Conservation (phyloP, 2,329 filamentous ascomycete species). For the Leptographium galeiforme region DNA sequence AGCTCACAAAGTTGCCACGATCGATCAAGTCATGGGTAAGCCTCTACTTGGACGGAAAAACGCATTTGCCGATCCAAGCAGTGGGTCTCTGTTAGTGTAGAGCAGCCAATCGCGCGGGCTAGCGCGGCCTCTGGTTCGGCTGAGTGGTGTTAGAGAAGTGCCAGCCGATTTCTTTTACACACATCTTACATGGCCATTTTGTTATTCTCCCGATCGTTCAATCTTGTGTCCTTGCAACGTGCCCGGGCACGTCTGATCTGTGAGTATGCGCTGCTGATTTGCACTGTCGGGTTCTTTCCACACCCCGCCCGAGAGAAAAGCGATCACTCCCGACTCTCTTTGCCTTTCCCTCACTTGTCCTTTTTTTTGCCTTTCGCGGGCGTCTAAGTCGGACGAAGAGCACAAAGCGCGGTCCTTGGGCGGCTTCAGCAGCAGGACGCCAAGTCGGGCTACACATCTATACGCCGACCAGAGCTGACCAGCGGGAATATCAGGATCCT, state of each 20-base stretch:
- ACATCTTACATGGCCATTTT: not conserved
- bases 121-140: not conserved
- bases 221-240: not conserved
- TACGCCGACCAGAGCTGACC: too few relatives aligned
- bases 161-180: not conserved
- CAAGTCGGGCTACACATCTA: not conserved
- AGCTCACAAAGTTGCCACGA: too few relatives aligned
- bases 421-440: not conserved
- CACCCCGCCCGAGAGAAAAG: not conserved
- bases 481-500: not conserved
- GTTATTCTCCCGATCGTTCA: not conserved
- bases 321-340: not conserved
- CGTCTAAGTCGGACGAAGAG: not conserved
- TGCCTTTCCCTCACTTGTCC: not conserved
- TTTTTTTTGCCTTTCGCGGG: not conserved
- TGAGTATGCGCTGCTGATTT: not conserved
- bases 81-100: not conserved
- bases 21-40: too few relatives aligned
- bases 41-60: constrained; percentile 1
- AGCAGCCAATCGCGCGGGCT: not conserved
- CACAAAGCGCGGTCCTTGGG: not conserved
- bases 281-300: not conserved
- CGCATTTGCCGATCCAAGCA: not conserved
- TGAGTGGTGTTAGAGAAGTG: not conserved
- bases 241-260: not conserved